These are phyloP conservation scores for Suillus clintonianus DNA, from an alignment of 768 basidiomycete species.

Conservation along the genomic window DNA sequence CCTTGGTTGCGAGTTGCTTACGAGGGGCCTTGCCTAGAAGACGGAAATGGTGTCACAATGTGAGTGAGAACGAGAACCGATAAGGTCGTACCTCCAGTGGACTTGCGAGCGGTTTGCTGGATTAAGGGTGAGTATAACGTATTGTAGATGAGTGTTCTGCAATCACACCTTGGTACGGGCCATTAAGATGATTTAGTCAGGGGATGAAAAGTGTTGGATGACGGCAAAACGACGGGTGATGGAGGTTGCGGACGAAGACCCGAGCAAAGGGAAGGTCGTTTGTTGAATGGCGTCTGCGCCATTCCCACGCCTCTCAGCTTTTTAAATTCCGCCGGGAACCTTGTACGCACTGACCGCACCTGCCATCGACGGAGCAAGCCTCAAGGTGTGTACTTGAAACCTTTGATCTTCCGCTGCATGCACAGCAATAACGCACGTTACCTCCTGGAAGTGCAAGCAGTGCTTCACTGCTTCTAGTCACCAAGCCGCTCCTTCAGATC, in stretches of 20 bases:
- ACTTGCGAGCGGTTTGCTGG: slow-evolving; percentile 99
- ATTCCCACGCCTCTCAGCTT: slow-evolving; percentile 32
- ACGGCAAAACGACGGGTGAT: slow-evolving; percentile 1
- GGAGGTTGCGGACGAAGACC: slow-evolving; percentile 11
- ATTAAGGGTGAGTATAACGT: slow-evolving; percentile 13
- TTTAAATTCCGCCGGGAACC: slow-evolving; percentile 26
- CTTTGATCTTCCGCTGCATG: not conserved
- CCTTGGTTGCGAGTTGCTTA: slow-evolving; percentile 96
- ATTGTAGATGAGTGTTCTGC: not conserved
- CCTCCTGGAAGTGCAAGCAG: not conserved
- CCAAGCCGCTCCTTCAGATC: not conserved
- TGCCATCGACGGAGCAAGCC: not conserved
- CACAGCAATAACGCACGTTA: not conserved
- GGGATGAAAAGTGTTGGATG: not conserved
- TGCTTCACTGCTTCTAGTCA: not conserved
- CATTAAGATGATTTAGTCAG: slow-evolving; percentile 43
- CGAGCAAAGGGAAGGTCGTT: slow-evolving; percentile 6
- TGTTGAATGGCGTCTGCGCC: slow-evolving; percentile 17
- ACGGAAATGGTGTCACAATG: slow-evolving; percentile 22
- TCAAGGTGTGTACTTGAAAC: not conserved
- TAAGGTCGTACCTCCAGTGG: slow-evolving; percentile 82
- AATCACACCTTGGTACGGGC: slow-evolving; percentile 81
- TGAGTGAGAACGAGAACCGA: slow-evolving; percentile 13
- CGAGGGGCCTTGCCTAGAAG: slow-evolving; percentile 80
- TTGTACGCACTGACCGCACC: slow-evolving; percentile 32